A percentile compares a stretch with the other conserved stretches of the same genome.
Evolutionary conservation across 1,139 yeast species (phyloP).

Genomic region (Saccharomyces hybrid): DNA sequence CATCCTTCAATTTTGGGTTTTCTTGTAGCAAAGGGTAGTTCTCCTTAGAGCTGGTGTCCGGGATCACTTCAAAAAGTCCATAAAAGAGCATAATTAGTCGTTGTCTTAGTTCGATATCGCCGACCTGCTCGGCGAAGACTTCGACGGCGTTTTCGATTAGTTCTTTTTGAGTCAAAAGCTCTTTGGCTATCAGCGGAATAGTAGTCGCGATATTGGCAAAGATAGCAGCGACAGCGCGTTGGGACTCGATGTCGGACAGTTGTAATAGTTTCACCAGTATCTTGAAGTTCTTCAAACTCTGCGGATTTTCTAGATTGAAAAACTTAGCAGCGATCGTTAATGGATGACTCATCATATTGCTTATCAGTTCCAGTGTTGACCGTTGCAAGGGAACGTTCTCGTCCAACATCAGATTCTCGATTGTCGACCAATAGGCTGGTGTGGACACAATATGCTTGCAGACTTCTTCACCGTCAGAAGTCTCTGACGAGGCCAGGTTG

Average conservation of each 20-base stretch:
- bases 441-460: slow-evolving; percentile 28
- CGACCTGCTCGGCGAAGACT: slow-evolving; percentile 18
- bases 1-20: slow-evolving; percentile 8
- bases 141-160: slow-evolving; percentile 19
- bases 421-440: slow-evolving; percentile 33
- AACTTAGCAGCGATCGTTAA: slow-evolving; percentile 27
- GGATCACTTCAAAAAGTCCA: slow-evolving; percentile 19
- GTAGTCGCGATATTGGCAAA: slow-evolving; percentile 27
- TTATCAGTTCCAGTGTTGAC: slow-evolving; percentile 10
- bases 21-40: slow-evolving; percentile 6
- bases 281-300: slow-evolving; percentile 27
- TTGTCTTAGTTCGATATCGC: slow-evolving; percentile 22
- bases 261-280: slow-evolving; percentile 24
- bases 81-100: slow-evolving; percentile 25
- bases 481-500: slow-evolving; percentile 38
- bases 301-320: slow-evolving; percentile 29
- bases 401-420: slow-evolving; percentile 34
- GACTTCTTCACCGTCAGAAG: slow-evolving; percentile 32
- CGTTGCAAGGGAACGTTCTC: slow-evolving; percentile 23
- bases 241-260: slow-evolving; percentile 26
- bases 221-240: slow-evolving; percentile 30
- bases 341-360: slow-evolving; percentile 28
- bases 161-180: slow-evolving; percentile 18
- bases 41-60: slow-evolving; percentile 7
- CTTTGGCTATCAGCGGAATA: slow-evolving; percentile 28